Conservation (phyloP, 257 asterid genomes). For the Dorcoceras hygrometricum region DNA sequence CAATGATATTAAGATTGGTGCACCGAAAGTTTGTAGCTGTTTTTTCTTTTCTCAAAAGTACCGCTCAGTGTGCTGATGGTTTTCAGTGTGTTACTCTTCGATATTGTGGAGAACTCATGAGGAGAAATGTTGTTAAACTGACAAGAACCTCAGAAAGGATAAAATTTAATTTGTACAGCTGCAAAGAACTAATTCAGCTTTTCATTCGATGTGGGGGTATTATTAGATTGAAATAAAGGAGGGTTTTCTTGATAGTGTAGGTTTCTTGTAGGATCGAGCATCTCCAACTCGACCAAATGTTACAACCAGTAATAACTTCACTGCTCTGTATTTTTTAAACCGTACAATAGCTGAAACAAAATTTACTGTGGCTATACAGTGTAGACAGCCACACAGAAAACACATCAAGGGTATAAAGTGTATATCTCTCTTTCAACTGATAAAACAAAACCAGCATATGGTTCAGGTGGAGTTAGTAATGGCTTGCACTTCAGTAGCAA, state of each 20-base stretch:
- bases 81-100: neutral
- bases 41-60: neutral
- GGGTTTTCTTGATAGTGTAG: neutral
- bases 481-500: neutral
- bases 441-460: neutral
- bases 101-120: neutral
- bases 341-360: neutral
- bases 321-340: neutral
- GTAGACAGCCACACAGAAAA: too few species aligned
- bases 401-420: neutral
- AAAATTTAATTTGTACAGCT: neutral
- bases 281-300: neutral
- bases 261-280: neutral
- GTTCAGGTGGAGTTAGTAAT: neutral
- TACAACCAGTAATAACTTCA: neutral
- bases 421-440: neutral
- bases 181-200: neutral
- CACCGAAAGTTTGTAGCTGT: neutral
- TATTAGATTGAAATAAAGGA: neutral
- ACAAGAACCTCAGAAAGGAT: neutral
- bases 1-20: neutral
- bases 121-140: neutral
- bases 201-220: too few species aligned
- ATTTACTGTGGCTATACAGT: too few species aligned
- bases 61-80: neutral